Evolutionary conservation across 164 flowering plant genomes (phyloP).

Genomic region (Liquidambar formosana): DNA sequence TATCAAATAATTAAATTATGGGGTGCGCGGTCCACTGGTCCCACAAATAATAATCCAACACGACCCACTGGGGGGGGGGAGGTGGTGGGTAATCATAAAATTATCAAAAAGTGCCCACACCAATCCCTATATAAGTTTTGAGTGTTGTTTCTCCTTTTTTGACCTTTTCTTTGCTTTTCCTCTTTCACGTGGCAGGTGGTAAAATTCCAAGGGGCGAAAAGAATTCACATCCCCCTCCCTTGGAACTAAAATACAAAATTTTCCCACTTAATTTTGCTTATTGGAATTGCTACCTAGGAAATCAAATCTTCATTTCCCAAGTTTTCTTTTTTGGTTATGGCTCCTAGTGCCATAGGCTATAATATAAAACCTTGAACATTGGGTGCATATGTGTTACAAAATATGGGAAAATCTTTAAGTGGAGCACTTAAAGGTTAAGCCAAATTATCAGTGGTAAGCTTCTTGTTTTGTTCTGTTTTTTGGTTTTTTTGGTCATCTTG

Average conservation of each 20-base stretch:
- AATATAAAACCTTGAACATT: too few species aligned
- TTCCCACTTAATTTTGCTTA: background rate
- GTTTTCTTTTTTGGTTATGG: too few species aligned
- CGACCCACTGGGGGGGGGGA: conserved; percentile 2
- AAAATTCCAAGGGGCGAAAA: background rate
- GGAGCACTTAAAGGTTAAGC: too few species aligned
- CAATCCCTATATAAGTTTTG: background rate
- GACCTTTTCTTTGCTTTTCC: conserved; percentile 3
- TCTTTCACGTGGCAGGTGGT: background rate
- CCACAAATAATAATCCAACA: background rate
- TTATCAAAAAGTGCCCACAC: conserved; percentile 15
- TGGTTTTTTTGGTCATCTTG: too few species aligned
- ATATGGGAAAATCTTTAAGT: too few species aligned
- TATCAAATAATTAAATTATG: background rate
- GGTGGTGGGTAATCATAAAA: conserved; percentile 11
- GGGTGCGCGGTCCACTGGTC: conserved; percentile 2
- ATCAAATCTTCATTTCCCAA: background rate
- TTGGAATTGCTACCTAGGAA: background rate
- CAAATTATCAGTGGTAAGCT: too few species aligned
- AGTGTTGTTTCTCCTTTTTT: conserved; percentile 3
- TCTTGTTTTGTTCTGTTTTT: too few species aligned
- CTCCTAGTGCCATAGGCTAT: too few species aligned
- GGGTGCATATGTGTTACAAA: too few species aligned
- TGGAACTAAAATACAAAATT: background rate
- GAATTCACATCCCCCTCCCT: background rate